Evolutionary conservation across 805 yeast genomes (phyloP).

Genomic region (Cyberlindnera mrakii): DNA sequence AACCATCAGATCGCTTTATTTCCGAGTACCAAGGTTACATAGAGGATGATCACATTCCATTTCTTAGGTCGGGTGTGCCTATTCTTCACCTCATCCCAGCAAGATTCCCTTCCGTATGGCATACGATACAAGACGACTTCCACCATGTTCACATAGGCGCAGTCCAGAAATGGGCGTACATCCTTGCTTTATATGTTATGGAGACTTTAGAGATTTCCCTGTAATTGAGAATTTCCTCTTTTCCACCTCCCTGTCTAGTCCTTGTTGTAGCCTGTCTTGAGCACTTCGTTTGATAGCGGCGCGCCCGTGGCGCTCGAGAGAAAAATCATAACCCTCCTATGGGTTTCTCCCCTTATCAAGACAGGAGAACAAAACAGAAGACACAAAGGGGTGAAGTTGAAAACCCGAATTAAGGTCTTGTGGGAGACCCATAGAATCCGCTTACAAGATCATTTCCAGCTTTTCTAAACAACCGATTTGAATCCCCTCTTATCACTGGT

Average conservation of each 20-base stretch:
- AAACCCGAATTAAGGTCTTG: no score
- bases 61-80: constrained; percentile 38
- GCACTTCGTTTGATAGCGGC: no score
- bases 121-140: constrained; percentile 41
- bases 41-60: constrained; percentile 54
- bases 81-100: constrained; percentile 48
- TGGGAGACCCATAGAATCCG: no score
- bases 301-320: no score
- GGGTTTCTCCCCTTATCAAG: no score
- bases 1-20: constrained; percentile 12
- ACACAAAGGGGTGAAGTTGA: no score
- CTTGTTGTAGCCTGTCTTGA: no score
- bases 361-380: no score
- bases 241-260: not conserved
- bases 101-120: constrained; percentile 49
- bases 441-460: no score
- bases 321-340: no score
- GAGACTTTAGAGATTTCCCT: constrained; percentile 22
- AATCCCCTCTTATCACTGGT: no score
- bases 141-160: constrained; percentile 32
- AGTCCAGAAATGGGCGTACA: constrained; percentile 39
- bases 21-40: constrained; percentile 17
- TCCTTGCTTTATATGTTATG: constrained; percentile 34
- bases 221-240: not conserved
- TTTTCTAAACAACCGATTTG: no score